These are phyloP conservation scores for Metschnikowia vanudenii DNA, from an alignment of 805 yeast genomes.

Conservation along the genomic window DNA sequence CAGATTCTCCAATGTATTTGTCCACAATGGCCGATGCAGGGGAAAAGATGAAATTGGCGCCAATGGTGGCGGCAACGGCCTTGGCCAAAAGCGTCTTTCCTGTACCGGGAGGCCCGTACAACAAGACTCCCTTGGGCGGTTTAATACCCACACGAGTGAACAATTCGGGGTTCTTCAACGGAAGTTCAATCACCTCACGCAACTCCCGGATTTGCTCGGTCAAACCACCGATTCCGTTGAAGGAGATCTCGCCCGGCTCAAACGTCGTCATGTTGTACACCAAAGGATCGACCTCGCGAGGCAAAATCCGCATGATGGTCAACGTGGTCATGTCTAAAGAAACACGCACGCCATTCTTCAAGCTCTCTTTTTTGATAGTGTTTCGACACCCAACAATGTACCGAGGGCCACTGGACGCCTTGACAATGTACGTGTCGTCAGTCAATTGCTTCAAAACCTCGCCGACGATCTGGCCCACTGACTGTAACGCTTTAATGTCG, in stretches of 20 bases:
- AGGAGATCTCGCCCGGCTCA: constrained; percentile 96
- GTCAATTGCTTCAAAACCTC: constrained; percentile 94
- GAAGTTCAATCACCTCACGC: constrained; percentile 96
- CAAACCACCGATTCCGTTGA: constrained; percentile 94
- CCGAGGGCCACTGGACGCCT: constrained; percentile 96
- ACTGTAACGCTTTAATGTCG: constrained; percentile 94
- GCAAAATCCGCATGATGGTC: constrained; percentile 95
- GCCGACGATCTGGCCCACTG: constrained; percentile 96
- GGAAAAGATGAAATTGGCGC: constrained; percentile 96
- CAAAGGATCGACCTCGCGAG: constrained; percentile 96
- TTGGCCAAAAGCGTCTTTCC: constrained; percentile 95
- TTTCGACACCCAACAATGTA: constrained; percentile 97
- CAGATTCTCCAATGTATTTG: constrained; percentile 96
- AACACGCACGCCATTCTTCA: constrained; percentile 93
- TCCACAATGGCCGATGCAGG: constrained; percentile 98
- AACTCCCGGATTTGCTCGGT: constrained; percentile 94
- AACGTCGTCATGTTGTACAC: constrained; percentile 98
- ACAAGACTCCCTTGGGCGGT: constrained; percentile 96
- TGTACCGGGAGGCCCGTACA: constrained; percentile 99
- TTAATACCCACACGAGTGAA: constrained; percentile 95
- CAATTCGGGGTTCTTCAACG: constrained; percentile 94
- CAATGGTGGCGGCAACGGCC: constrained; percentile 98
- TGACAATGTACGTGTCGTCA: constrained; percentile 91
- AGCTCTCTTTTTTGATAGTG: constrained; percentile 76
- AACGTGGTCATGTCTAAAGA: constrained; percentile 96